Percentiles rank a stretch among this genome's conserved stretches.
Evolutionary conservation across 2,329 filamentous ascomycete genomes (phyloP).

Genomic region (Lasiodiplodia sp.): DNA sequence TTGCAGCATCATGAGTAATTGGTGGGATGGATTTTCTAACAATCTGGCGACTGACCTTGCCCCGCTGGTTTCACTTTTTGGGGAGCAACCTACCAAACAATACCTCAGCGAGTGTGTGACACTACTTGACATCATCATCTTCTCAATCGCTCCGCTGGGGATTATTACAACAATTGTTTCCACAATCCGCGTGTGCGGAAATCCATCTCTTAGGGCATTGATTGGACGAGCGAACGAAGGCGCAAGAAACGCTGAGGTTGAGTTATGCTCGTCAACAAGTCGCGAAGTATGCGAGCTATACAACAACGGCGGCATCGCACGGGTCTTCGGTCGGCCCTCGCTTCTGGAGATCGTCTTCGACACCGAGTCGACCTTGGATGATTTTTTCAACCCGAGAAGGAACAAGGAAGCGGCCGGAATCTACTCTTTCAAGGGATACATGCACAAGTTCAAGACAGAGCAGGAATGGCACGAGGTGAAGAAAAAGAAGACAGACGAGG

Average conservation of each 20-base stretch:
- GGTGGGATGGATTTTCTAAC: conserved; percentile 49
- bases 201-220: conserved; percentile 44
- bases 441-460: background rate
- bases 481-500: background rate
- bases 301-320: conserved; percentile 29
- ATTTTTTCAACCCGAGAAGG: conserved; percentile 32
- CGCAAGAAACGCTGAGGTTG: conserved; percentile 44
- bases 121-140: conserved; percentile 42
- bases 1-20: background rate
- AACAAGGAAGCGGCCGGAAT: conserved; percentile 39
- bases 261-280: conserved; percentile 52
- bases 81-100: conserved; percentile 41
- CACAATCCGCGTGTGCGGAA: conserved; percentile 42
- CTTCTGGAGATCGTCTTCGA: conserved; percentile 37
- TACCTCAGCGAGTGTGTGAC: conserved; percentile 40
- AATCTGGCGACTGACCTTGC: conserved; percentile 47
- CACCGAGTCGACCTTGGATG: conserved; percentile 14
- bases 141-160: conserved; percentile 47
- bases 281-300: conserved; percentile 35
- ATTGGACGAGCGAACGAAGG: conserved; percentile 51
- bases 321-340: conserved; percentile 31
- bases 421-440: too few species aligned
- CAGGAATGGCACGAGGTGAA: background rate
- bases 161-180: conserved; percentile 50
- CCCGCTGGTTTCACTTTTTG: conserved; percentile 35